Conservation (phyloP, 2,329 filamentous ascomycete species). For the Exophiala oligosperma region DNA sequence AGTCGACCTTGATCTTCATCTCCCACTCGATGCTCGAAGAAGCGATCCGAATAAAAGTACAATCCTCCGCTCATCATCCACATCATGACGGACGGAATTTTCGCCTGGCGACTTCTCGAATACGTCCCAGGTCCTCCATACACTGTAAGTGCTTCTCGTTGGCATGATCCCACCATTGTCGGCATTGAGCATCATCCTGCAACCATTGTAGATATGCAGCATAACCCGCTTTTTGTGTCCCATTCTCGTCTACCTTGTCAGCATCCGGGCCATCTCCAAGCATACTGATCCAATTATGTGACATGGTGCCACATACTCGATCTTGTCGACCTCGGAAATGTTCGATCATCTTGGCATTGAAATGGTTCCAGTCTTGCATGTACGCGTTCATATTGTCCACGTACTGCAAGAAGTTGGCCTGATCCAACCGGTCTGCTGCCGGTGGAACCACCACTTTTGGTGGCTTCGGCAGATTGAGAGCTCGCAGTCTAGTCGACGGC, state of each 20-base stretch:
- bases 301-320: conserved; percentile 46
- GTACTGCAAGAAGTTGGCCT: conserved; percentile 52
- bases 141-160: conserved; percentile 46
- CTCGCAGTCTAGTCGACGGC: conserved; percentile 28
- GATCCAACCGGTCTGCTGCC: conserved; percentile 39
- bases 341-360: conserved; percentile 55
- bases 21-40: not conserved
- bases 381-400: conserved; percentile 56
- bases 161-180: conserved; percentile 50
- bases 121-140: conserved; percentile 41
- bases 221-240: conserved; percentile 40
- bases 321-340: conserved; percentile 57
- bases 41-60: not conserved
- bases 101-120: conserved; percentile 31
- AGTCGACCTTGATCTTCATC: not conserved
- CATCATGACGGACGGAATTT: conserved; percentile 9
- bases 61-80: not conserved
- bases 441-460: conserved; percentile 51
- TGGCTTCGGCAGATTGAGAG: conserved; percentile 51
- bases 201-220: conserved; percentile 46
- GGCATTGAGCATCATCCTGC: conserved; percentile 46
- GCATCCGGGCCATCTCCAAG: conserved; percentile 40
- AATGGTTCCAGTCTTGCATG: conserved; percentile 56
- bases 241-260: conserved; percentile 9
- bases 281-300: conserved; percentile 52